Evolutionary conservation across 2,329 filamentous ascomycete species (phyloP).

Genomic region (Pseudogymnoascus destructans): DNA sequence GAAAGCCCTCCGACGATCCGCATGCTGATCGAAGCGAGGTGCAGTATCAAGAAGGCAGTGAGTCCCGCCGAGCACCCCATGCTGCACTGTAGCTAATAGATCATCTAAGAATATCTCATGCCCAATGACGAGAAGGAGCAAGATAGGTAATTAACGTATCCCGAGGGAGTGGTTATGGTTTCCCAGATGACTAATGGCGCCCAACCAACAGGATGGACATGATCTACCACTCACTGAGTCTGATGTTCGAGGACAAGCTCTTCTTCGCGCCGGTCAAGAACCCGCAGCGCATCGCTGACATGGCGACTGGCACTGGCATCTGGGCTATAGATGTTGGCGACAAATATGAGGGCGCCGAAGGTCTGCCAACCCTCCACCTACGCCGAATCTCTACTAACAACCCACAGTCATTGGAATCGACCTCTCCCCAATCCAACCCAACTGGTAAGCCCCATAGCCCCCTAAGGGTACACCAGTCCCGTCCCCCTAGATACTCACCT

Average conservation of each 20-base stretch:
- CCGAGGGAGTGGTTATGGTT: neutral
- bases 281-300: slow-evolving; percentile 32
- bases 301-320: slow-evolving; percentile 39
- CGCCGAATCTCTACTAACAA: neutral
- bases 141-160: slow-evolving; percentile 2
- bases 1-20: neutral
- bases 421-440: slow-evolving; percentile 50
- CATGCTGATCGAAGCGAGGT: neutral
- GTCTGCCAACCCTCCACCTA: neutral
- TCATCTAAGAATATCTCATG: neutral
- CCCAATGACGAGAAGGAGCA: slow-evolving; percentile 8
- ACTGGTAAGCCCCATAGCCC: slow-evolving; percentile 15
- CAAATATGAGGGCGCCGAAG: slow-evolving; percentile 38
- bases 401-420: slow-evolving; percentile 42
- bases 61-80: neutral
- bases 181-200: neutral
- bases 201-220: slow-evolving; percentile 1
- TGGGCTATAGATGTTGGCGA: slow-evolving; percentile 57
- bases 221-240: neutral
- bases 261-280: slow-evolving; percentile 31
- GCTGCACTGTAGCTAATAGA: neutral
- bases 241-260: slow-evolving; percentile 1
- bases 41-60: slow-evolving; percentile 9
- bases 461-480: neutral
- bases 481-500: neutral